A percentile compares a stretch with the other conserved stretches of the same genome.
These are phyloP conservation scores for Phytophthora europaea DNA, from an alignment of 352 stramenopile genomes.

Conservation along the genomic window DNA sequence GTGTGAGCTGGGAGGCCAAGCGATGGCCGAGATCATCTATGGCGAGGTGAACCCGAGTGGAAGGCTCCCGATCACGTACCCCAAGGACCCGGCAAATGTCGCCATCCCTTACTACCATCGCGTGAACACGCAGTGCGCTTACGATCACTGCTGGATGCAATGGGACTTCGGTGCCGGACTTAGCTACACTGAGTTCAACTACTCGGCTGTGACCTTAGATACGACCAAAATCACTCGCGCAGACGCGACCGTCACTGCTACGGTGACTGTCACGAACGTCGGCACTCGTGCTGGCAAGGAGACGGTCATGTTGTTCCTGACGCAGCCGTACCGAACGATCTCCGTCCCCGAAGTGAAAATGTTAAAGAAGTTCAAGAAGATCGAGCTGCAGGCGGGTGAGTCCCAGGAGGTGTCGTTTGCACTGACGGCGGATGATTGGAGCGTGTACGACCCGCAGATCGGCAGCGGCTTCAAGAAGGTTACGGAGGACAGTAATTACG, in stretches of 20 bases:
- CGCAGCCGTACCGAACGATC: constrained; percentile 60
- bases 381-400: constrained; percentile 56
- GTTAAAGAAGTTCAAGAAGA: constrained; percentile 85
- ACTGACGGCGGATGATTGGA: constrained; percentile 59
- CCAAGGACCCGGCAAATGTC: constrained; percentile 63
- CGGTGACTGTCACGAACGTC: constrained; percentile 76
- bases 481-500: constrained; percentile 68
- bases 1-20: constrained; percentile 78
- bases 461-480: constrained; percentile 60
- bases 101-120: constrained; percentile 80
- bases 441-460: constrained; percentile 72
- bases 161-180: constrained; percentile 72
- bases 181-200: constrained; percentile 75
- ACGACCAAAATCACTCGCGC: constrained; percentile 47
- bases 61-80: constrained; percentile 85
- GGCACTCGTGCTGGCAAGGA: constrained; percentile 70
- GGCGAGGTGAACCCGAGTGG: constrained; percentile 84
- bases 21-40: constrained; percentile 87
- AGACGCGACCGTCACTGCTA: constrained; percentile 25
- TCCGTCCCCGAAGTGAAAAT: constrained; percentile 83
- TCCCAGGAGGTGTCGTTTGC: constrained; percentile 45
- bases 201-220: constrained; percentile 52
- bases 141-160: constrained; percentile 57
- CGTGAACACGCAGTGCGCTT: constrained; percentile 57
- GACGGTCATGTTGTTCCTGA: constrained; percentile 80